Conservation (phyloP, 306 rosid species). For the Bauhinia variegata region DNA sequence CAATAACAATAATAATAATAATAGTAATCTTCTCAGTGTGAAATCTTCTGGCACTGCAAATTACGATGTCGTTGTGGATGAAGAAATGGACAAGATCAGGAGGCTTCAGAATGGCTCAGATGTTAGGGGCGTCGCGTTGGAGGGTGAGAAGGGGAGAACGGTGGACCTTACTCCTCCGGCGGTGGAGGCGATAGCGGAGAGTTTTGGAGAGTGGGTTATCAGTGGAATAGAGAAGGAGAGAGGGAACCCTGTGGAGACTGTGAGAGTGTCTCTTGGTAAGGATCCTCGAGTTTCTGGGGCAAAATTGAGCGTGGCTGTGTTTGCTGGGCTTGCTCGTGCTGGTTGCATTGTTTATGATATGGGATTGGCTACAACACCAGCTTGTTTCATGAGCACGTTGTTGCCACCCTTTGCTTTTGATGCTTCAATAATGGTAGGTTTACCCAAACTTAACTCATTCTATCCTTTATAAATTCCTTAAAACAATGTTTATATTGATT, state of each 20-base stretch:
- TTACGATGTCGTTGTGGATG: slow-evolving; percentile 66
- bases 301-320: slow-evolving; percentile 66
- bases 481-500: too few relatives aligned
- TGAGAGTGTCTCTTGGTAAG: slow-evolving; percentile 72
- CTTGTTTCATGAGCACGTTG: slow-evolving; percentile 96
- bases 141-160: slow-evolving; percentile 75
- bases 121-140: slow-evolving; percentile 83
- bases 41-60: slow-evolving; percentile 51
- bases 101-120: slow-evolving; percentile 96
- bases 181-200: slow-evolving; percentile 80
- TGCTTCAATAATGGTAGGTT: slow-evolving; percentile 86
- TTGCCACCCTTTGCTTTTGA: slow-evolving; percentile 75
- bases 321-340: slow-evolving; percentile 71
- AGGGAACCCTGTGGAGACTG: slow-evolving; percentile 47
- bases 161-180: slow-evolving; percentile 78
- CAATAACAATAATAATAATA: too few relatives aligned
- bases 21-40: slow-evolving; percentile 25
- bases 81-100: slow-evolving; percentile 74
- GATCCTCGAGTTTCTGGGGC: slow-evolving; percentile 78
- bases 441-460: not conserved
- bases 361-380: slow-evolving; percentile 91
- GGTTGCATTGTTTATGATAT: slow-evolving; percentile 77
- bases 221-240: slow-evolving; percentile 53
- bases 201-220: slow-evolving; percentile 86
- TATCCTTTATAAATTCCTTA: not conserved